Conservation (phyloP, 805 yeast species). For the Starmerella floricola region DNA sequence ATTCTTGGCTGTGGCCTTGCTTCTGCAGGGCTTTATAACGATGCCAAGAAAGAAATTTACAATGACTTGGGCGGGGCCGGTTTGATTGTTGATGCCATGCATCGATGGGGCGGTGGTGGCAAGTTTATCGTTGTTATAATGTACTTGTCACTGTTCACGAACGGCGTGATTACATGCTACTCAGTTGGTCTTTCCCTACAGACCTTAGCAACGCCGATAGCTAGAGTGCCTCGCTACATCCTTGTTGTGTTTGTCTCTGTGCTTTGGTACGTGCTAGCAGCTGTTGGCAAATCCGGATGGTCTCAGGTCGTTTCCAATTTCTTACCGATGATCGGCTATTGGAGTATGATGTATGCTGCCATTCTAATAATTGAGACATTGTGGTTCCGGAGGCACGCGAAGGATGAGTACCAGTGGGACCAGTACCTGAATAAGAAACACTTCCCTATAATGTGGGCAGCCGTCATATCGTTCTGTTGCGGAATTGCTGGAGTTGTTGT, state of each 20-base stretch:
- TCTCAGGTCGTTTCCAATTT: slow-evolving; percentile 64
- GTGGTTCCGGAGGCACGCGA: slow-evolving; percentile 46
- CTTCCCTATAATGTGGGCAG: slow-evolving; percentile 62
- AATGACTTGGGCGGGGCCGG: slow-evolving; percentile 61
- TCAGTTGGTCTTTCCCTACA: slow-evolving; percentile 75
- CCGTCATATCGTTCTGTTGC: slow-evolving; percentile 47
- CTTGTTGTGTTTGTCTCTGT: slow-evolving; percentile 55
- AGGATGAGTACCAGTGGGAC: slow-evolving; percentile 53
- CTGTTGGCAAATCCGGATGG: slow-evolving; percentile 65
- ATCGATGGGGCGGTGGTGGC: slow-evolving; percentile 65
- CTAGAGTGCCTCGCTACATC: slow-evolving; percentile 64
- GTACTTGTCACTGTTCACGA: slow-evolving; percentile 64
- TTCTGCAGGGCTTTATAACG: slow-evolving; percentile 43
- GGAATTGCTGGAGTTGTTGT: slow-evolving; percentile 76
- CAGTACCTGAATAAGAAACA: slow-evolving; percentile 54
- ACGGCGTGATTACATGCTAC: slow-evolving; percentile 69
- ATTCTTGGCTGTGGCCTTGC: slow-evolving; percentile 61
- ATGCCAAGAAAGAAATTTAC: slow-evolving; percentile 41
- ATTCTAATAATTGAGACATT: slow-evolving; percentile 59
- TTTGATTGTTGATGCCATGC: slow-evolving; percentile 48
- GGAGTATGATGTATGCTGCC: slow-evolving; percentile 75
- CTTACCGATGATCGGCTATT: slow-evolving; percentile 83
- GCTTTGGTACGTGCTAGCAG: slow-evolving; percentile 54
- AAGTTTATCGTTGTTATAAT: slow-evolving; percentile 59
- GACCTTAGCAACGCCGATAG: slow-evolving; percentile 36